Evolutionary conservation across 2,329 filamentous ascomycete genomes (phyloP).

Genomic region (Aspergillus unguis): DNA sequence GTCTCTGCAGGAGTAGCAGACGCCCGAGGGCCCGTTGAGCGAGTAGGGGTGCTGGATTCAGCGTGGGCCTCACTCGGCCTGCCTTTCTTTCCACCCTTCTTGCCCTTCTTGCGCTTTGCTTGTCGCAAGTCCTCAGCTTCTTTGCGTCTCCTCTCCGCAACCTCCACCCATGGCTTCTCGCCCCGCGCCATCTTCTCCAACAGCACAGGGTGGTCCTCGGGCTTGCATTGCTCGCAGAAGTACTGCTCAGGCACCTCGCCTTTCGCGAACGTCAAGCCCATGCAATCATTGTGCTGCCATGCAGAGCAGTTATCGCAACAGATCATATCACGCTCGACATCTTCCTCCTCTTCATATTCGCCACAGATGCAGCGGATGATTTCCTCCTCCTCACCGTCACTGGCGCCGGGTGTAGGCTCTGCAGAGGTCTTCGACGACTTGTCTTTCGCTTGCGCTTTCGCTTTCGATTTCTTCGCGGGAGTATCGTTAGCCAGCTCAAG

Average conservation of each 20-base stretch:
- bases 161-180: conserved; percentile 80
- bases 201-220: conserved; percentile 76
- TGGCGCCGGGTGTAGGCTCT: conserved; percentile 43
- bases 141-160: conserved; percentile 61
- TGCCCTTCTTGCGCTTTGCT: conserved; percentile 57
- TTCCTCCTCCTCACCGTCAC: conserved; percentile 59
- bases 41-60: conserved; percentile 43
- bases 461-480: conserved; percentile 45
- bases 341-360: conserved; percentile 77
- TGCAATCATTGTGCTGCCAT: conserved; percentile 97
- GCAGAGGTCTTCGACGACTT: conserved; percentile 47
- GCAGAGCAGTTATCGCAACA: conserved; percentile 87
- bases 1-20: conserved; percentile 19
- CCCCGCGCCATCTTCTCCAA: conserved; percentile 74
- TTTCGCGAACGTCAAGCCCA: conserved; percentile 75
- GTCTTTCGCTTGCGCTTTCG: conserved; percentile 47
- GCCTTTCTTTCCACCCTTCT: conserved; percentile 57
- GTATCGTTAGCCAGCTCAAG: conserved; percentile 68
- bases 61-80: conserved; percentile 60
- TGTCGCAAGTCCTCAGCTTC: conserved; percentile 57
- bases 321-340: conserved; percentile 89
- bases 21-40: conserved; percentile 27
- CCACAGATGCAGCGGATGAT: conserved; percentile 93
- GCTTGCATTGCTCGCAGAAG: conserved; percentile 86
- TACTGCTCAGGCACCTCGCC: conserved; percentile 78